Evolutionary conservation across 106 monocot species (phyloP).

Genomic region (Dendrobium catenatum): DNA sequence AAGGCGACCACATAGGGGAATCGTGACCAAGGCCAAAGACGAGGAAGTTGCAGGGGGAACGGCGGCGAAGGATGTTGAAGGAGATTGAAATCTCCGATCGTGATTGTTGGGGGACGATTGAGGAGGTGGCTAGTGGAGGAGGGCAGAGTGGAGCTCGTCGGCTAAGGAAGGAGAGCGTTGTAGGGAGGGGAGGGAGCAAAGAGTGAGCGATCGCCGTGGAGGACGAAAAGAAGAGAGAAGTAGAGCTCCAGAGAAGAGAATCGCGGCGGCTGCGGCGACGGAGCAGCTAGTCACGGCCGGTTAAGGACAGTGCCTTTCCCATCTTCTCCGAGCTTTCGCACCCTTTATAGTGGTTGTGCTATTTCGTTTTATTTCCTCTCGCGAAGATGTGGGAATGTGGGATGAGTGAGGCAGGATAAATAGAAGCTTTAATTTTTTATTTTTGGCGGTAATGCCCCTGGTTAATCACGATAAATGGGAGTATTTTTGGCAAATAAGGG

Average conservation of each 20-base stretch:
- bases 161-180: background rate
- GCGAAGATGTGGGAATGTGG: background rate
- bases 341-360: background rate
- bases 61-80: conserved; percentile 40
- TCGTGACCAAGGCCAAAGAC: conserved; percentile 87
- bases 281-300: conserved; percentile 8
- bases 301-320: background rate
- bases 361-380: background rate
- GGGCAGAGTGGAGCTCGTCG: conserved; percentile 23
- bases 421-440: too few relatives aligned
- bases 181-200: background rate
- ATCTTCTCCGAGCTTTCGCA: background rate
- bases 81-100: conserved; percentile 54
- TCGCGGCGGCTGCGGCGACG: background rate
- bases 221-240: background rate
- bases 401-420: too few relatives aligned
- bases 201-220: background rate
- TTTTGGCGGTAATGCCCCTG: too few relatives aligned
- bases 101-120: conserved; percentile 49
- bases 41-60: conserved; percentile 75
- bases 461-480: too few relatives aligned
- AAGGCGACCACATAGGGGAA: conserved; percentile 72
- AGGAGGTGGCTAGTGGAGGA: conserved; percentile 60
- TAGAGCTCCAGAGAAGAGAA: background rate
- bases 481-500: too few relatives aligned